Conservation (phyloP, 1,284 basidiomycete genomes). For the Austroboletus niveus region DNA sequence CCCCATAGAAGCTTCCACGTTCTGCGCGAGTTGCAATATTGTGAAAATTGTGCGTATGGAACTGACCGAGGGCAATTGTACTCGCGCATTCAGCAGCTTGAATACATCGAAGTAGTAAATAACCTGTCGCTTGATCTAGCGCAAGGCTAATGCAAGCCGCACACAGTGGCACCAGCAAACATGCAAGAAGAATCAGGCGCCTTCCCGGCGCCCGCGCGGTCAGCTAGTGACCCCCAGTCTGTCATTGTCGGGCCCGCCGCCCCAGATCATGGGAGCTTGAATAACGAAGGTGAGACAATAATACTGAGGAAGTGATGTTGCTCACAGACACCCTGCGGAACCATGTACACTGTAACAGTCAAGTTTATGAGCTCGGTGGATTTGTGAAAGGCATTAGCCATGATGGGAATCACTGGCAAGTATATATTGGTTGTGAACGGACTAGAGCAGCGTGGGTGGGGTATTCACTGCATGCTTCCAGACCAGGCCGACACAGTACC, state of each 20-base stretch:
- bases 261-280: conserved; percentile 63
- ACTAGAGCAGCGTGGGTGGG: conserved; percentile 33
- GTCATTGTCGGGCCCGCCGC: conserved; percentile 13
- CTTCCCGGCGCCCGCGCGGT: conserved; percentile 45
- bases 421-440: conserved; percentile 76
- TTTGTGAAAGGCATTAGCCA: conserved; percentile 60
- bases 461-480: neutral
- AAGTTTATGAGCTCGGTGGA: conserved; percentile 70
- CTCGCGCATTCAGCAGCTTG: conserved; percentile 62
- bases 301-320: neutral
- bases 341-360: conserved; percentile 77
- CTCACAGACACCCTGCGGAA: conserved; percentile 71
- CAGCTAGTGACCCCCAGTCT: conserved; percentile 41
- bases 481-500: conserved; percentile 35
- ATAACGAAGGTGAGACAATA: too few relatives aligned
- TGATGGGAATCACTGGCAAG: conserved; percentile 71
- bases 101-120: conserved; percentile 60
- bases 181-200: conserved; percentile 52
- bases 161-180: conserved; percentile 46
- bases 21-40: conserved; percentile 46
- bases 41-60: neutral
- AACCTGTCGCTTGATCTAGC: conserved; percentile 54
- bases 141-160: conserved; percentile 61
- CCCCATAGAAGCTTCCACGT: conserved; percentile 52
- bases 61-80: conserved; percentile 52